Evolutionary conservation across 495 filamentous ascomycete species (phyloP).

Genomic region (Neurospora discreta): DNA sequence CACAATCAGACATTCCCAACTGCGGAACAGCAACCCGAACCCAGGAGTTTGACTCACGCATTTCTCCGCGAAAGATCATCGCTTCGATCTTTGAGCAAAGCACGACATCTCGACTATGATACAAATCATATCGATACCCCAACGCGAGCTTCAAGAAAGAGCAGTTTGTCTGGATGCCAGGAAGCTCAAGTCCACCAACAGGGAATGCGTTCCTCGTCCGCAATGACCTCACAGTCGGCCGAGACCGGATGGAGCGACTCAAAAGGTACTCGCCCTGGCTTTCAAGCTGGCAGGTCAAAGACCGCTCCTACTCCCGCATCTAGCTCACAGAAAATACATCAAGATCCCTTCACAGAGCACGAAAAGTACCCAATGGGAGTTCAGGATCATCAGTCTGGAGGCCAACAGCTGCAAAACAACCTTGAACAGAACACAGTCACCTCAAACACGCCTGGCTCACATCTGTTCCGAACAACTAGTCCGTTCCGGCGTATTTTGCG

Average conservation of each 20-base stretch:
- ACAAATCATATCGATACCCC: not conserved
- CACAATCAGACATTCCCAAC: constrained; percentile 19
- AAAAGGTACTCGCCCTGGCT: not conserved
- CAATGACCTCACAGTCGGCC: not conserved
- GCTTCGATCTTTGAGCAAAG: not conserved
- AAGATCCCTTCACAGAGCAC: constrained; percentile 4
- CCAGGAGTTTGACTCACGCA: not conserved
- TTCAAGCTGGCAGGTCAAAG: not conserved
- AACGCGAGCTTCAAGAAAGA: not conserved
- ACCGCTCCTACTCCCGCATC: not conserved
- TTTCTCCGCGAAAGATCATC: not conserved
- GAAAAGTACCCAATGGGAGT: not conserved
- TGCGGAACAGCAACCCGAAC: constrained; percentile 21
- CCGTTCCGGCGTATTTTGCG: constrained; percentile 44
- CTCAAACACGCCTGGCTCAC: constrained; percentile 33
- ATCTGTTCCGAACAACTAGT: constrained; percentile 41
- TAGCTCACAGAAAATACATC: not conserved
- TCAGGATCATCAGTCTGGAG: not conserved
- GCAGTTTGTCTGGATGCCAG: not conserved
- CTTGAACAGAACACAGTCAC: constrained; percentile 24
- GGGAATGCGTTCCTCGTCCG: not conserved
- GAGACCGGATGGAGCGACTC: not conserved
- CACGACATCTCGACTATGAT: not conserved
- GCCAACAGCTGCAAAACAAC: constrained; percentile 2
- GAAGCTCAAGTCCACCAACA: not conserved